Evolutionary conservation across 2,329 filamentous ascomycete genomes (phyloP).

Genomic region (Nigrospora sphaerica): DNA sequence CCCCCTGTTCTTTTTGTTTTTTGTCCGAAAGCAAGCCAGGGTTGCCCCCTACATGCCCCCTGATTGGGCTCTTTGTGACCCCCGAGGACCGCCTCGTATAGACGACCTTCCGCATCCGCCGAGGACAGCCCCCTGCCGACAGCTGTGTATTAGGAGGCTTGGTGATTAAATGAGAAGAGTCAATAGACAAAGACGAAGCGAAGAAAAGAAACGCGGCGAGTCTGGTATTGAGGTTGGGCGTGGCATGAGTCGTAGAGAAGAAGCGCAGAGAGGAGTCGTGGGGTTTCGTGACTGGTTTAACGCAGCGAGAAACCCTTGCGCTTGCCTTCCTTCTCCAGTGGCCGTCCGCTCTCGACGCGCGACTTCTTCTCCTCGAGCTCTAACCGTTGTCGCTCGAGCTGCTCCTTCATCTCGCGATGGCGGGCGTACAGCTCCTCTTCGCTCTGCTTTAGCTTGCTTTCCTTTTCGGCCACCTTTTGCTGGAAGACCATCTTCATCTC

Average conservation of each 20-base stretch:
- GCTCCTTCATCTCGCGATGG: constrained; percentile 99
- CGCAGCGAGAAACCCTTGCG: constrained; percentile 99
- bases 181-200: constrained; percentile 34
- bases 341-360: constrained; percentile 88
- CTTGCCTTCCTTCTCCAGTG: constrained; percentile 96
- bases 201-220: constrained; percentile 47
- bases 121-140: constrained; percentile 18
- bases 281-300: constrained; percentile 41
- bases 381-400: constrained; percentile 86
- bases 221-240: constrained; percentile 49
- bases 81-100: no score
- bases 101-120: constrained; percentile 5
- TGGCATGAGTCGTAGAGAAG: constrained; percentile 45
- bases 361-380: constrained; percentile 99
- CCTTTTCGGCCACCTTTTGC: constrained; percentile 98
- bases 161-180: constrained; percentile 37
- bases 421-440: constrained; percentile 97
- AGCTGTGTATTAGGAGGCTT: constrained; percentile 28
- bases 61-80: no score
- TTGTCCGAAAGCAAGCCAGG: no score
- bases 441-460: constrained; percentile 98
- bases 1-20: background rate
- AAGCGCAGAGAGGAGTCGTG: constrained; percentile 12
- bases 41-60: no score
- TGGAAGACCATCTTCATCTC: constrained; percentile 99